phyloP scores from a whole-genome alignment of 2,329 filamentous ascomycete species.

The Fusarium sp. region DNA sequence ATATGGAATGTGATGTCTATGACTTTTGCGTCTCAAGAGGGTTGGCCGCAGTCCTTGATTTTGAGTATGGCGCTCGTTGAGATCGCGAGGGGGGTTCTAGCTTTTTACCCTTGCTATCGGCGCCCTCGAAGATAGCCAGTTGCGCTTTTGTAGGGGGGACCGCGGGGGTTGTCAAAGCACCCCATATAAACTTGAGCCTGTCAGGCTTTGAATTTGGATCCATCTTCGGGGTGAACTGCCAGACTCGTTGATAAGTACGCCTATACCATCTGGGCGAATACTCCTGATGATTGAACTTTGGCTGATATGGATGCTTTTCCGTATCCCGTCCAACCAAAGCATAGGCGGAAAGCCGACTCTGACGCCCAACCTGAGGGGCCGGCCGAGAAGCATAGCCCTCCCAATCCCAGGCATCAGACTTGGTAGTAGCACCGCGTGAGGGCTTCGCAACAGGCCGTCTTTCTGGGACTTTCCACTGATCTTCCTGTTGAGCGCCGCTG shows the following conservation, averaged over 20 bases:
- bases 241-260: constrained; percentile 59
- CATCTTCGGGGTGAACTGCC: constrained; percentile 58
- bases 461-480: constrained; percentile 52
- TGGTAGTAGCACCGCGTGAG: background rate
- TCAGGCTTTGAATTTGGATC: constrained; percentile 47
- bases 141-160: constrained; percentile 49
- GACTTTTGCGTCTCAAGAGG: background rate
- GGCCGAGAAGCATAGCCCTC: constrained; percentile 53
- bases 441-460: constrained; percentile 41
- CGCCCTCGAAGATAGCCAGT: constrained; percentile 60
- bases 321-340: constrained; percentile 26
- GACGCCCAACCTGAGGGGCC: constrained; percentile 52
- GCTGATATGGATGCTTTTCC: constrained; percentile 52
- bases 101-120: constrained; percentile 46
- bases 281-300: constrained; percentile 46
- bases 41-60: constrained; percentile 24
- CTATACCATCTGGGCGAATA: constrained; percentile 56
- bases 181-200: constrained; percentile 59
- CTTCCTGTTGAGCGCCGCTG: constrained; percentile 51
- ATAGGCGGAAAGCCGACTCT: constrained; percentile 47
- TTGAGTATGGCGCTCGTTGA: background rate
- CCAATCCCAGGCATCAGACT: constrained; percentile 55
- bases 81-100: constrained; percentile 3
- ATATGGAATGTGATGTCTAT: background rate
- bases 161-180: constrained; percentile 44